Conservation (phyloP, 2,329 filamentous ascomycete genomes). For the Microdochium paspali region DNA sequence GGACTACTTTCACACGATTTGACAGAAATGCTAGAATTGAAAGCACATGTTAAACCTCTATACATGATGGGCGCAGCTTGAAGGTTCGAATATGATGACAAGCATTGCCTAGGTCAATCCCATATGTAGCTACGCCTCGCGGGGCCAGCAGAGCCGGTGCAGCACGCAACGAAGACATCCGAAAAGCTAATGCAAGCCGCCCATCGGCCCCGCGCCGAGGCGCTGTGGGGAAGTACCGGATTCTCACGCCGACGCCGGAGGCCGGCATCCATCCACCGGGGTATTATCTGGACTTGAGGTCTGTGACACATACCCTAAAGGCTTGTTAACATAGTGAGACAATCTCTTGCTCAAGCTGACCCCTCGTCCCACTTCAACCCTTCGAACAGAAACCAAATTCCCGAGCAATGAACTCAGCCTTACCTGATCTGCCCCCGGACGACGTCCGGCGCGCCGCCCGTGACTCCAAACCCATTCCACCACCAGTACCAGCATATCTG, state of each 20-base stretch:
- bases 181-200: not conserved
- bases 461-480: constrained; percentile 21
- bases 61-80: not conserved
- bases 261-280: too few relatives aligned
- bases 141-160: not conserved
- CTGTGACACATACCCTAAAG: not conserved
- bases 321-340: not conserved
- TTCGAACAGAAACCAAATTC: too few relatives aligned
- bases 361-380: not conserved
- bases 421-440: not conserved
- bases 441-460: not conserved
- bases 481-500: constrained; percentile 39
- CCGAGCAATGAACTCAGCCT: not conserved
- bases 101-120: too few relatives aligned
- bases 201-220: not conserved
- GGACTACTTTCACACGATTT: too few relatives aligned
- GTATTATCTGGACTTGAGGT: too few relatives aligned
- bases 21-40: too few relatives aligned
- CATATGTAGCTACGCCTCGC: too few relatives aligned
- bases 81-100: too few relatives aligned
- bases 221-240: too few relatives aligned
- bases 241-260: too few relatives aligned
- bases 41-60: too few relatives aligned
- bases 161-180: not conserved
- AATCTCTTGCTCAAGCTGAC: not conserved